Conservation (phyloP, 2,329 filamentous ascomycete genomes). For the Alternaria sp. region DNA sequence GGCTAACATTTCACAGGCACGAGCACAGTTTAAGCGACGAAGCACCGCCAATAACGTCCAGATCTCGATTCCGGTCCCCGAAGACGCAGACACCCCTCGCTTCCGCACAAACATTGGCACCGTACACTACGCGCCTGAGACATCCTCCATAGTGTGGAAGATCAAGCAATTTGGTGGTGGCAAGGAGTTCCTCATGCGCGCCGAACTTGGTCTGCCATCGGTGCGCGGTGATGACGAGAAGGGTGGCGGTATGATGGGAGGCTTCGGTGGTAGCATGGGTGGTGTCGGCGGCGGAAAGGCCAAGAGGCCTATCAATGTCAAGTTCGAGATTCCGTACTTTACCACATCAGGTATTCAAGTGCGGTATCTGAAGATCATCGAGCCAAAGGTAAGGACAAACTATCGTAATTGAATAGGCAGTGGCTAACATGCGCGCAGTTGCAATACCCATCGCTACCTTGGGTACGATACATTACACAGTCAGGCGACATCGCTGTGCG, state of each 20-base stretch:
- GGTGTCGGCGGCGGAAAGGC: constrained; percentile 81
- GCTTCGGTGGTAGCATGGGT: constrained; percentile 96
- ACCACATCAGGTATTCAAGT: constrained; percentile 99
- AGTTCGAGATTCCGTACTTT: constrained; percentile 99
- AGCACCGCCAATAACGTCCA: constrained; percentile 99
- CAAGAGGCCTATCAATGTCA: constrained; percentile 96
- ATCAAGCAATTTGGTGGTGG: constrained; percentile 99
- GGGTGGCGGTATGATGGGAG: constrained; percentile 96
- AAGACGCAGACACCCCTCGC: constrained; percentile 93
- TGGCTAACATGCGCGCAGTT: constrained; percentile 62
- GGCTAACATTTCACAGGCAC: constrained; percentile 61
- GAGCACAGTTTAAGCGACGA: constrained; percentile 96
- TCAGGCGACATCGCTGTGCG: constrained; percentile 95
- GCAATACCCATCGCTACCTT: constrained; percentile 96
- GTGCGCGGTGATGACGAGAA: constrained; percentile 95
- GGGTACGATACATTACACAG: constrained; percentile 98
- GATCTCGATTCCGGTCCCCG: constrained; percentile 94
- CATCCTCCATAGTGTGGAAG: constrained; percentile 98
- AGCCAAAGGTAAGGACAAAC: constrained; percentile 84
- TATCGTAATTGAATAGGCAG: background rate
- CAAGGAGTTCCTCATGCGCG: constrained; percentile 98
- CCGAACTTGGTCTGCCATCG: constrained; percentile 90
- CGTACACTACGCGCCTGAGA: constrained; percentile 96
- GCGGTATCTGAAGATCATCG: constrained; percentile 97
- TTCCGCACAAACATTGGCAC: constrained; percentile 98